These are phyloP conservation scores for Phalaenopsis aphrodite DNA, from an alignment of 106 monocot genomes.

Conservation along the genomic window DNA sequence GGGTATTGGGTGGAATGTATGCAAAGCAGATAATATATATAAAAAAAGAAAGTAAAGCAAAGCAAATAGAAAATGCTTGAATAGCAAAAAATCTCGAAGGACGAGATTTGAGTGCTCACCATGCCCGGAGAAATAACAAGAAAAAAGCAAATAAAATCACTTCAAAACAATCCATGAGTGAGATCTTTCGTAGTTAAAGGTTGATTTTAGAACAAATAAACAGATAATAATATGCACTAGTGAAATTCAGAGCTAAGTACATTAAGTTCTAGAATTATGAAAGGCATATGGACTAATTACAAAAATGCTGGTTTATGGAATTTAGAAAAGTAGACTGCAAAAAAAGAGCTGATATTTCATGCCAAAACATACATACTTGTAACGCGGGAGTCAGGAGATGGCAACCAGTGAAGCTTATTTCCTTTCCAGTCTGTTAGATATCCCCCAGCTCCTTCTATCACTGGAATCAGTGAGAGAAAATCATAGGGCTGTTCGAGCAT, in stretches of 20 bases:
- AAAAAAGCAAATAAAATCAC: too few relatives aligned
- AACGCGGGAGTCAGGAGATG: constrained; percentile 38
- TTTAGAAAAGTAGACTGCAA: not conserved
- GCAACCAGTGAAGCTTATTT: constrained; percentile 61
- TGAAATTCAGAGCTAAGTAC: not conserved
- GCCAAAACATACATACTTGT: constrained; percentile 34
- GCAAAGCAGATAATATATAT: too few relatives aligned
- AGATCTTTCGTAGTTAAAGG: not conserved
- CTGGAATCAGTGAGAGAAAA: constrained; percentile 84
- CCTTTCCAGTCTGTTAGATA: constrained; percentile 95
- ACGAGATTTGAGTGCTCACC: too few relatives aligned
- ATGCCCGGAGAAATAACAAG: too few relatives aligned
- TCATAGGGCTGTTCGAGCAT: constrained; percentile 72
- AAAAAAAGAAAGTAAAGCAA: not conserved
- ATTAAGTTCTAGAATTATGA: not conserved
- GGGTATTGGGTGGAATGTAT: too few relatives aligned
- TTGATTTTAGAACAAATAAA: too few relatives aligned
- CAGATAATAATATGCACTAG: not conserved
- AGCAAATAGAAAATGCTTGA: not conserved
- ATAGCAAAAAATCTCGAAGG: too few relatives aligned
- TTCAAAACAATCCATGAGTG: not conserved
- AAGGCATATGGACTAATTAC: not conserved
- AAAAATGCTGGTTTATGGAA: not conserved
- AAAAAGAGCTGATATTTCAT: not conserved
- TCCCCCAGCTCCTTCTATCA: constrained; percentile 96